These are phyloP conservation scores for Cutaneotrichosporon sp. DNA, from an alignment of 1,284 basidiomycete genomes.

Conservation along the genomic window DNA sequence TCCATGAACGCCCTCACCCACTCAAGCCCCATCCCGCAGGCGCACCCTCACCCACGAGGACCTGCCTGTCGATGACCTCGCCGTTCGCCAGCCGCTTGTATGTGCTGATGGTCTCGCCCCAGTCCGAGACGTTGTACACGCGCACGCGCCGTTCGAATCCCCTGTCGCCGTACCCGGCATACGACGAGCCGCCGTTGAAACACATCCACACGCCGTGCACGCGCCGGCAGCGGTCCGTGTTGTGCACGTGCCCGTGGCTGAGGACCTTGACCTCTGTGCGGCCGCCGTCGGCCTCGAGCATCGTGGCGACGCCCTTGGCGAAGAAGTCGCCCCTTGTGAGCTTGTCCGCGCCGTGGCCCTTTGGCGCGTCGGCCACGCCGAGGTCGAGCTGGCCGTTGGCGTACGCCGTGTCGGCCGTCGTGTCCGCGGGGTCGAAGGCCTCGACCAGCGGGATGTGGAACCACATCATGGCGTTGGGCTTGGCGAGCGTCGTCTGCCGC, in stretches of 20 bases:
- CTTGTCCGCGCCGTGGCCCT: constrained; percentile 61
- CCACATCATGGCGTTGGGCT: constrained; percentile 90
- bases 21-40: constrained; percentile 29
- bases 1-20: neutral
- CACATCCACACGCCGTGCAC: constrained; percentile 83
- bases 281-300: constrained; percentile 38
- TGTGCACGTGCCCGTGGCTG: constrained; percentile 83
- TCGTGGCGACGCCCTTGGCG: constrained; percentile 69
- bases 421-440: constrained; percentile 27
- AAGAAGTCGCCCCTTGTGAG: constrained; percentile 73
- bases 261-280: constrained; percentile 61
- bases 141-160: constrained; percentile 89
- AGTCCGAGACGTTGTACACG: constrained; percentile 79
- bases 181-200: constrained; percentile 91
- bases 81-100: constrained; percentile 82
- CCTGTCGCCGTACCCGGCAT: constrained; percentile 77
- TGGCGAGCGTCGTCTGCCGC: constrained; percentile 63
- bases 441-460: constrained; percentile 92
- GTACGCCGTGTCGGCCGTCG: constrained; percentile 53
- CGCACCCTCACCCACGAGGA: constrained; percentile 44
- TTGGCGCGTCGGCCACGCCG: constrained; percentile 61
- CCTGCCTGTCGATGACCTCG: constrained; percentile 64
- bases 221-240: constrained; percentile 84
- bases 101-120: constrained; percentile 83
- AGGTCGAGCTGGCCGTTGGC: constrained; percentile 59